Conservation (phyloP, 495 filamentous ascomycete species). For the Penicillium ochrochloron region DNA sequence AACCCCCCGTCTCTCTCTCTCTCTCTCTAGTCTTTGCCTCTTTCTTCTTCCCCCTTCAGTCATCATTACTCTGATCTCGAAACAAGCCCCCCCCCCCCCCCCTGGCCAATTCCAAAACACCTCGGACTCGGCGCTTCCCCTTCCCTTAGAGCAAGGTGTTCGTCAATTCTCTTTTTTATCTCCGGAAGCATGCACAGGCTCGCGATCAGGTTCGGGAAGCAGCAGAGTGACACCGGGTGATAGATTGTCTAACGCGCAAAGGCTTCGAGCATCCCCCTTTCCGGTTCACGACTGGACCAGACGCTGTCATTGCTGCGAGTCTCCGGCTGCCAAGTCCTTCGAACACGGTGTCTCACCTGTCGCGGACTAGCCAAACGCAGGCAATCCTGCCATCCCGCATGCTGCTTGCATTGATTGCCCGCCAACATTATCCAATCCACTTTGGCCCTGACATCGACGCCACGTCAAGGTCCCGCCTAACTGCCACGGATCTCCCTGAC, state of each 20-base stretch:
- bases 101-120: constrained; percentile 23
- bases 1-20: background rate
- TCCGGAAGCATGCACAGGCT: constrained; percentile 18
- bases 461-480: constrained; percentile 31
- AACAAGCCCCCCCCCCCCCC: background rate
- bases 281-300: constrained; percentile 29
- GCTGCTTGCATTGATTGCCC: constrained; percentile 32
- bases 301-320: constrained; percentile 30
- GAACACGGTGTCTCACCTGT: constrained; percentile 35
- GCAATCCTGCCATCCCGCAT: constrained; percentile 39
- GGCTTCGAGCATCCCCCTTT: constrained; percentile 26
- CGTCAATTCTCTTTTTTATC: background rate
- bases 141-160: background rate
- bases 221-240: constrained; percentile 35
- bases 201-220: constrained; percentile 29
- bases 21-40: background rate
- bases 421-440: constrained; percentile 28
- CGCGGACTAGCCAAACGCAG: constrained; percentile 36
- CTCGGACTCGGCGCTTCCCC: constrained; percentile 28
- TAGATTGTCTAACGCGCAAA: constrained; percentile 30
- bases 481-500: constrained; percentile 23
- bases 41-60: background rate
- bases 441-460: constrained; percentile 26
- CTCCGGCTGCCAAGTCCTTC: constrained; percentile 31
- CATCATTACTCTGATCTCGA: background rate